Evolutionary conservation across 495 filamentous ascomycete genomes (phyloP).

Genomic region (Clohesyomyces aquaticus): DNA sequence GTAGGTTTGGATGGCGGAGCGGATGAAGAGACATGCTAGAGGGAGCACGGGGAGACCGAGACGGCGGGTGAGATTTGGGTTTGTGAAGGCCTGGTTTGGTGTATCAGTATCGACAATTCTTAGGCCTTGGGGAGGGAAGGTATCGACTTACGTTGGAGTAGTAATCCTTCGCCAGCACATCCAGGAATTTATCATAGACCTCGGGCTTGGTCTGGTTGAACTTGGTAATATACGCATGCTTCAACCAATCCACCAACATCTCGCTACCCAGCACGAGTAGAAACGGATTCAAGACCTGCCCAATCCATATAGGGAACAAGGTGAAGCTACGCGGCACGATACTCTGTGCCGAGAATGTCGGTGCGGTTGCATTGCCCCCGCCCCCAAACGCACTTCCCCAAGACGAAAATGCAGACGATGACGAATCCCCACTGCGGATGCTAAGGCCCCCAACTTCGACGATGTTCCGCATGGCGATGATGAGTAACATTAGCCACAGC

Average conservation of each 20-base stretch:
- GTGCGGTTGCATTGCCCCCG: slow-evolving; percentile 53
- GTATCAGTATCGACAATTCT: slow-evolving; percentile 11
- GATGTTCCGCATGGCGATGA: slow-evolving; percentile 93
- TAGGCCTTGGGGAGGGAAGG: slow-evolving; percentile 7
- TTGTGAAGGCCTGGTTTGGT: slow-evolving; percentile 74
- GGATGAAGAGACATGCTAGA: slow-evolving; percentile 91
- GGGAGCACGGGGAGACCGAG: slow-evolving; percentile 92
- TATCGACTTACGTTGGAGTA: slow-evolving; percentile 73
- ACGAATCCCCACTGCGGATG: slow-evolving; percentile 41
- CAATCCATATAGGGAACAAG: slow-evolving; percentile 82
- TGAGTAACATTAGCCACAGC: slow-evolving; percentile 93
- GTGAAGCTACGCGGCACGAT: slow-evolving; percentile 87
- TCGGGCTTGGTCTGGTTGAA: slow-evolving; percentile 95
- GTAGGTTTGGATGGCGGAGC: slow-evolving; percentile 93
- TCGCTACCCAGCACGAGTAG: slow-evolving; percentile 91
- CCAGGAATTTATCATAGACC: slow-evolving; percentile 85
- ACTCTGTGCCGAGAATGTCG: slow-evolving; percentile 58
- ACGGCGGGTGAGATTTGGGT: slow-evolving; percentile 85
- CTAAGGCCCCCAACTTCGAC: slow-evolving; percentile 81
- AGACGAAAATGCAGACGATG: slow-evolving; percentile 4
- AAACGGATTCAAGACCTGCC: slow-evolving; percentile 88
- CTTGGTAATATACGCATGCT: slow-evolving; percentile 96
- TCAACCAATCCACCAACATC: slow-evolving; percentile 96
- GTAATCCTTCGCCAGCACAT: slow-evolving; percentile 95
- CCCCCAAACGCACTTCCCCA: slow-evolving; percentile 32